phyloP scores from a whole-genome alignment of 345 rosid species.

The Sonneratia caseolaris region DNA sequence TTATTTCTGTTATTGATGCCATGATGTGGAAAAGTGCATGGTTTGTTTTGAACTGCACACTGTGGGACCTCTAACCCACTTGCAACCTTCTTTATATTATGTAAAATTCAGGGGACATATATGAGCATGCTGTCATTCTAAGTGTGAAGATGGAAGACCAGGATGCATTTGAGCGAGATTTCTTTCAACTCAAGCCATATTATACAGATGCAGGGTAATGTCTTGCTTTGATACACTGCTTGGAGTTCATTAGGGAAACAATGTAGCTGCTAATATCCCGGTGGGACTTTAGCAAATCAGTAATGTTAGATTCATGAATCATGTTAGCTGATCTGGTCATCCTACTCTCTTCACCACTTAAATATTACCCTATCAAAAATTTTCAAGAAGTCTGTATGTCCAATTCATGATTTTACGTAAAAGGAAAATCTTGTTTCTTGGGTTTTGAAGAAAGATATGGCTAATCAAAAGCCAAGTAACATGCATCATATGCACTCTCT shows the following conservation, averaged over 20 bases:
- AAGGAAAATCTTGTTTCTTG: background rate
- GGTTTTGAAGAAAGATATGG: background rate
- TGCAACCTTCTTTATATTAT: conserved; percentile 2
- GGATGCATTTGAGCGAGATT: conserved; percentile 93
- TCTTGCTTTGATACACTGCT: background rate
- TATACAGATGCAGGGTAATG: conserved; percentile 82
- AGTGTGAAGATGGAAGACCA: conserved; percentile 88
- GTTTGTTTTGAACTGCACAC: background rate
- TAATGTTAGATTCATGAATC: background rate
- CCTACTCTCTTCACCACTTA: background rate
- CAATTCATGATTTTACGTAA: background rate
- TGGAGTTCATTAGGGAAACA: background rate
- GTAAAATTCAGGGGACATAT: conserved; percentile 59
- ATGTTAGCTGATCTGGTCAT: background rate
- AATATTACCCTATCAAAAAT: background rate
- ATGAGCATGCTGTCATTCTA: conserved; percentile 82
- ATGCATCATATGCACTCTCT: background rate
- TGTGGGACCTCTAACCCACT: background rate
- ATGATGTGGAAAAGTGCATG: background rate
- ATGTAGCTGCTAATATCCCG: background rate
- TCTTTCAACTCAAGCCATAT: conserved; percentile 89
- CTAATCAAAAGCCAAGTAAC: background rate
- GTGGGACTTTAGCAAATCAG: background rate
- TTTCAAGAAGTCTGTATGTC: background rate
- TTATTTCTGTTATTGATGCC: background rate